Conservation (phyloP, 352 stramenopile species). For the Phytophthora crassamura region DNA sequence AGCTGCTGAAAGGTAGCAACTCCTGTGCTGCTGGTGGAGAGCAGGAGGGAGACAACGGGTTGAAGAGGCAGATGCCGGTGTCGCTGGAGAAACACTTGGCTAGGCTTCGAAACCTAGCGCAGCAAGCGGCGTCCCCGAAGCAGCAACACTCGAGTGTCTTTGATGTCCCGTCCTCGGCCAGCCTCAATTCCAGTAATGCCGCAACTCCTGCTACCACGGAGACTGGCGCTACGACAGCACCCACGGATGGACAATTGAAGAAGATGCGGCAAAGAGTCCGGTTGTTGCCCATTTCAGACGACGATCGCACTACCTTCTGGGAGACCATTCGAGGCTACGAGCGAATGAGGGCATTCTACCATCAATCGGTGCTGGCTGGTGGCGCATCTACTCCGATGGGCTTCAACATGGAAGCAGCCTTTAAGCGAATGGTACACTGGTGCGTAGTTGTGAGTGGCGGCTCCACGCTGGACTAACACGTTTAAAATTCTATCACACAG, state of each 20-base stretch:
- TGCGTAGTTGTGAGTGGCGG: neutral
- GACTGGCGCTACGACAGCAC: neutral
- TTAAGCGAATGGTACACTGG: conserved; percentile 47
- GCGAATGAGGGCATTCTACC: conserved; percentile 42
- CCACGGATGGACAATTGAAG: conserved; percentile 49
- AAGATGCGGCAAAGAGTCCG: conserved; percentile 53
- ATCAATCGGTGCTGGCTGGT: conserved; percentile 34
- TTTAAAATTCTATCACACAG: conserved; percentile 24
- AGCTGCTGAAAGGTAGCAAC: conserved; percentile 19
- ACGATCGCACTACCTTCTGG: conserved; percentile 52
- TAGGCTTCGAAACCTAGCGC: conserved; percentile 7
- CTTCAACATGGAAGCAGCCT: conserved; percentile 68
- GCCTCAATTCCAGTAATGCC: neutral
- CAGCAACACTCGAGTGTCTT: conserved; percentile 26
- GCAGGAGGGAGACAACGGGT: neutral
- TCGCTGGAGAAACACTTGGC: conserved; percentile 25
- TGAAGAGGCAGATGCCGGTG: conserved; percentile 19
- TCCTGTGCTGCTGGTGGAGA: conserved; percentile 2
- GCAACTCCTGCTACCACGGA: neutral
- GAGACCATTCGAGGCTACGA: conserved; percentile 54
- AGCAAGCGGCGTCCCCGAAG: conserved; percentile 11
- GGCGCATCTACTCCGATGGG: conserved; percentile 52
- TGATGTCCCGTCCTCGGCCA: conserved; percentile 15
- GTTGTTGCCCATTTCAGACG: conserved; percentile 51
- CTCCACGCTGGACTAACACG: conserved; percentile 1